Conservation (phyloP, 495 filamentous ascomycete genomes). For the Penicillium verhagenii region DNA sequence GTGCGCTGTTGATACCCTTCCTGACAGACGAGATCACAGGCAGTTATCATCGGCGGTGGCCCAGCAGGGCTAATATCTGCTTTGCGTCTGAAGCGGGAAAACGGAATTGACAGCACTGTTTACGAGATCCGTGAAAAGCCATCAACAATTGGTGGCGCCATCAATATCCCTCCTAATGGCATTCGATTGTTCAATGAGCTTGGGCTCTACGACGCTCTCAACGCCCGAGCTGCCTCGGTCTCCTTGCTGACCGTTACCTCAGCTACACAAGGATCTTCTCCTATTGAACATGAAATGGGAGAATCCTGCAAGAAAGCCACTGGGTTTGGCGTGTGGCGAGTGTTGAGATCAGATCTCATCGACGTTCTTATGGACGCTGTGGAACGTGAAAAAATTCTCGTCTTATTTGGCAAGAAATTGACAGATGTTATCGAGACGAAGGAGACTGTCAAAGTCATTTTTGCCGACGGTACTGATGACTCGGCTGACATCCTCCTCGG, state of each 20-base stretch:
- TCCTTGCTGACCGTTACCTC: conserved; percentile 26
- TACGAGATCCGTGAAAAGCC: conserved; percentile 27
- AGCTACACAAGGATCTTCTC: conserved; percentile 24
- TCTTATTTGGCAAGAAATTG: conserved; percentile 23
- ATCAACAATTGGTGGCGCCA: conserved; percentile 45
- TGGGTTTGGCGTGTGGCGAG: conserved; percentile 32
- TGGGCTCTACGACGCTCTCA: conserved; percentile 28
- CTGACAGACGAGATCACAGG: too few species aligned
- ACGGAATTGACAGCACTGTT: conserved; percentile 22
- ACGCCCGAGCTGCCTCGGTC: conserved; percentile 20
- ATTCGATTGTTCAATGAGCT: conserved; percentile 44
- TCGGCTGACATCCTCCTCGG: conserved; percentile 53
- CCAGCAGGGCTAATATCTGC: conserved; percentile 30
- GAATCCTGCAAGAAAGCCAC: conserved; percentile 17
- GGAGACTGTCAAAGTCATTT: conserved; percentile 18
- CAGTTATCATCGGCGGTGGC: conserved; percentile 58
- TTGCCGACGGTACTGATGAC: conserved; percentile 27
- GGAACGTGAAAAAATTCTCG: conserved; percentile 18
- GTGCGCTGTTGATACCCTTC: too few species aligned
- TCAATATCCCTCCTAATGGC: conserved; percentile 49
- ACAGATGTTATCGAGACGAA: conserved; percentile 13
- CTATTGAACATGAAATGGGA: conserved; percentile 22
- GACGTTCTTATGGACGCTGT: conserved; percentile 24
- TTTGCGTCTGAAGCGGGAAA: conserved; percentile 25
- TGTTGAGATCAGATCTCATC: conserved; percentile 29